A percentile compares a stretch with the other conserved stretches of the same genome.
Evolutionary conservation across 257 asterid genomes (phyloP).

Genomic region (Solanum corneliomulleri): DNA sequence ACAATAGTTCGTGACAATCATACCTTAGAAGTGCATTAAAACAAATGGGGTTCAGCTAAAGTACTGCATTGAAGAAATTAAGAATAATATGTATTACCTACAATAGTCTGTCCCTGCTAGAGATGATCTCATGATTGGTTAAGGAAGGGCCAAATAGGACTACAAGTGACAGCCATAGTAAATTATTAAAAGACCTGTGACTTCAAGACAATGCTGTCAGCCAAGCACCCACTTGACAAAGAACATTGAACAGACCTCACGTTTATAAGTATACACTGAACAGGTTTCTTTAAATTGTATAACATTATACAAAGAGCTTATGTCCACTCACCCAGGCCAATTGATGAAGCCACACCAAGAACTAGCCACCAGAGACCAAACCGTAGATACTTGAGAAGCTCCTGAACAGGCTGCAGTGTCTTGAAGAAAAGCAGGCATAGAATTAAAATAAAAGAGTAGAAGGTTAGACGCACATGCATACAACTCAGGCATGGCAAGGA

Average conservation of each 20-base stretch:
- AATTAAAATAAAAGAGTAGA: background rate
- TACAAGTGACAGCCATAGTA: background rate
- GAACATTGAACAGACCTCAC: background rate
- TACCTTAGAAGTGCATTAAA: background rate
- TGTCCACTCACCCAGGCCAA: constrained; percentile 22
- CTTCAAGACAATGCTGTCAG: background rate
- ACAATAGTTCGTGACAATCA: background rate
- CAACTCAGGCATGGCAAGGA: background rate
- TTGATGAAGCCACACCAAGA: constrained; percentile 30
- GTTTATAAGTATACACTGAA: background rate
- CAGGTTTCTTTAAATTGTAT: background rate
- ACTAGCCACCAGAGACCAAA: constrained; percentile 32
- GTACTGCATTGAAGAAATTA: background rate
- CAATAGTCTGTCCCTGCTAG: background rate
- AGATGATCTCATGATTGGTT: background rate
- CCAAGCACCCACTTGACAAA: background rate
- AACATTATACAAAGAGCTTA: background rate
- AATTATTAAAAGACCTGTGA: background rate
- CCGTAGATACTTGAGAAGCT: constrained; percentile 12
- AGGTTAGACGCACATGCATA: background rate
- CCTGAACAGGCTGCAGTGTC: constrained; percentile 14
- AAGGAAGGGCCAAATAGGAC: background rate
- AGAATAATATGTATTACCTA: background rate
- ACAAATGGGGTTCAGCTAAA: background rate
- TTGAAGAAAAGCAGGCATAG: background rate